Base-by-base conservation (phyloP, 1,139 yeast genomes). In the Candida sp. region DNA sequence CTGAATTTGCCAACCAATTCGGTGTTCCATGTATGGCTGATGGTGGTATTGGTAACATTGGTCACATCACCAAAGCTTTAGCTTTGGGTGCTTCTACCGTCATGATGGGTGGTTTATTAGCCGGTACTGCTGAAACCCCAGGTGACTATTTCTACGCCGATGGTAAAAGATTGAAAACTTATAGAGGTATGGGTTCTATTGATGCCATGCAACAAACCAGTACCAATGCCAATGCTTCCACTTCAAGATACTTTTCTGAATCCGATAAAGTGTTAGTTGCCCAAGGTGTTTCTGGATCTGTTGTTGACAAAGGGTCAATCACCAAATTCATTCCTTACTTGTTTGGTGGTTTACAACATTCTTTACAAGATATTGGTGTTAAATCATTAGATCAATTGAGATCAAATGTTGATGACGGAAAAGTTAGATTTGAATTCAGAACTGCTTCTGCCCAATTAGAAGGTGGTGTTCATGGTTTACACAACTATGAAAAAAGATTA, bases 21-120 rank as follows among this genome's bases (percentile, higher is more conserved):
- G 97, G 97, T 61, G 91, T 89, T 53, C 96, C 97, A 61, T 87
- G 97, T 73, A 90, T 93, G 58, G 99, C 99, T 55, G 99, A 93
- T 68, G 99, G 99, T 79, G 99, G 99, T 82, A 83, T 93, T 61
- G 93, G 91, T 70, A 95, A 93, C 79, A 90, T 95, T 73, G 99
- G 99, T 56, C 99, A 93, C 77, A 88, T 95, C 64, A 86, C 95
- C 59, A 93, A 93, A 77, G 99, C 99, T 45, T 72, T 93, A 58
- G 95, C 98, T 50, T 78, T 93, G 50, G 99, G 99, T 69, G 97
- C 99, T 33, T 89, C 98, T 19, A 79, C 87, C 70, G 97, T 91
- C 55, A 93, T 93, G 99, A 95, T 93, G 99, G 99, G 99, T 64
- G 96, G 98, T 73, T 84, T 93, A 79, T 80, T 93, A 61, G 99